Evolutionary conservation across 768 basidiomycete genomes (phyloP).

Genomic region (Strobilomyces echinocephalus): DNA sequence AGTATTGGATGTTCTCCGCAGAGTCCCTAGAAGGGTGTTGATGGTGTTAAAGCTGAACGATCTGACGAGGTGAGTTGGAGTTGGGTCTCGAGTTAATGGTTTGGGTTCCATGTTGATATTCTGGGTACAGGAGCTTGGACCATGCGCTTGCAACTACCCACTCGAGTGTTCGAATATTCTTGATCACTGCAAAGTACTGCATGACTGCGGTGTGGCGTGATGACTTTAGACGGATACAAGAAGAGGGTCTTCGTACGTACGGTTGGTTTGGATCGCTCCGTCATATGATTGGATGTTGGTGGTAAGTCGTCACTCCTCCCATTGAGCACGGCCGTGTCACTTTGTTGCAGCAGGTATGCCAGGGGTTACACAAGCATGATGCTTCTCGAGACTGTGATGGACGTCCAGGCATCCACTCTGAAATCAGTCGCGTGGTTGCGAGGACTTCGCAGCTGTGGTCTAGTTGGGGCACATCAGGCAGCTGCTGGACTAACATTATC

Average conservation of each 20-base stretch:
- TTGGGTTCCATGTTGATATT: neutral
- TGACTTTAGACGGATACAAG: conserved; percentile 50
- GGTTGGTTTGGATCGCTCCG: conserved; percentile 44
- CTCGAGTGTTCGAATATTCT: conserved; percentile 81
- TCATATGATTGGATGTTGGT: conserved; percentile 64
- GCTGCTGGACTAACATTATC: conserved; percentile 57
- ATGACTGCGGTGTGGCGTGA: conserved; percentile 73
- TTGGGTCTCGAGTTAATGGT: neutral
- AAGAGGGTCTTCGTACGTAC: conserved; percentile 44
- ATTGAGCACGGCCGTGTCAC: neutral
- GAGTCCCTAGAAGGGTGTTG: conserved; percentile 76
- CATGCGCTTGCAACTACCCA: conserved; percentile 84
- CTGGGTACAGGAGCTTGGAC: conserved; percentile 62
- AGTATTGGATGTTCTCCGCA: conserved; percentile 82
- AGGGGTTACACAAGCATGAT: conserved; percentile 46
- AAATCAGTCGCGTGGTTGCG: conserved; percentile 60
- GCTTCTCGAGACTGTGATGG: conserved; percentile 58
- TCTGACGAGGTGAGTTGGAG: conserved; percentile 55
- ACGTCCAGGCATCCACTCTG: conserved; percentile 51
- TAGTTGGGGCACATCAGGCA: conserved; percentile 64
- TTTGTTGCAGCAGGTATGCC: conserved; percentile 51
- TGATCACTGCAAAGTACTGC: conserved; percentile 90
- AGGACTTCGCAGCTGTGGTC: conserved; percentile 55
- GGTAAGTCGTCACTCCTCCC: conserved; percentile 42
- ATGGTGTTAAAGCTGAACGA: conserved; percentile 88